Percentiles rank a stretch among this genome's conserved stretches.
phyloP scores from a whole-genome alignment of 2,329 filamentous ascomycete species.

The Keithomyces neogunnii region DNA sequence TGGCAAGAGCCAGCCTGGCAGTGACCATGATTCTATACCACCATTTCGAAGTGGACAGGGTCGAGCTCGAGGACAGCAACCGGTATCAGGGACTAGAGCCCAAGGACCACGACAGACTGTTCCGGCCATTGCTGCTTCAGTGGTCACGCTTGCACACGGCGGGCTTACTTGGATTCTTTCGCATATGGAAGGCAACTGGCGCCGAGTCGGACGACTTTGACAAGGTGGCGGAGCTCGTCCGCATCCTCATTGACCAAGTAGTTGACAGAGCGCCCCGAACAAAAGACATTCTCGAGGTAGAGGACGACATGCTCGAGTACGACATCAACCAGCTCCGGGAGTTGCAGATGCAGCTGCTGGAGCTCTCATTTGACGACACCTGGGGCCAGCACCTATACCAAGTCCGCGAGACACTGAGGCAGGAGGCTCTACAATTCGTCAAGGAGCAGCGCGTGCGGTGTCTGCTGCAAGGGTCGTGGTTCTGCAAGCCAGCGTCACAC shows the following conservation, averaged over 20 bases:
- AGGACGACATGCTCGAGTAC: constrained; percentile 80
- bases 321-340: constrained; percentile 71
- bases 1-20: constrained; percentile 78
- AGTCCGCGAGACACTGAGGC: constrained; percentile 83
- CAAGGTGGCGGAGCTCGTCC: constrained; percentile 84
- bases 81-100: constrained; percentile 66
- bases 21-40: constrained; percentile 87
- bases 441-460: constrained; percentile 94
- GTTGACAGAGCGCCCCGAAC: constrained; percentile 74
- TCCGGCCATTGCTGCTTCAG: constrained; percentile 79
- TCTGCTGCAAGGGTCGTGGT: constrained; percentile 85
- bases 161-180: constrained; percentile 77
- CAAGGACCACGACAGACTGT: constrained; percentile 76
- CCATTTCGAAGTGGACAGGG: constrained; percentile 87
- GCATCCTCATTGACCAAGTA: constrained; percentile 83
- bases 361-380: constrained; percentile 84
- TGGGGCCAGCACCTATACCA: constrained; percentile 88
- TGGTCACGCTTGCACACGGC: constrained; percentile 89
- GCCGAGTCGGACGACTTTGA: constrained; percentile 82
- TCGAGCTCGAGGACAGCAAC: constrained; percentile 70
- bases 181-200: constrained; percentile 85
- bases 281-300: constrained; percentile 77
- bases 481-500: constrained; percentile 43
- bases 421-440: constrained; percentile 90
- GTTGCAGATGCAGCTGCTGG: constrained; percentile 87